Evolutionary conservation across 1,284 basidiomycete genomes (phyloP), one percentile per base, ranked within the genome.

Genomic region (Ustilago nuda): DNA sequence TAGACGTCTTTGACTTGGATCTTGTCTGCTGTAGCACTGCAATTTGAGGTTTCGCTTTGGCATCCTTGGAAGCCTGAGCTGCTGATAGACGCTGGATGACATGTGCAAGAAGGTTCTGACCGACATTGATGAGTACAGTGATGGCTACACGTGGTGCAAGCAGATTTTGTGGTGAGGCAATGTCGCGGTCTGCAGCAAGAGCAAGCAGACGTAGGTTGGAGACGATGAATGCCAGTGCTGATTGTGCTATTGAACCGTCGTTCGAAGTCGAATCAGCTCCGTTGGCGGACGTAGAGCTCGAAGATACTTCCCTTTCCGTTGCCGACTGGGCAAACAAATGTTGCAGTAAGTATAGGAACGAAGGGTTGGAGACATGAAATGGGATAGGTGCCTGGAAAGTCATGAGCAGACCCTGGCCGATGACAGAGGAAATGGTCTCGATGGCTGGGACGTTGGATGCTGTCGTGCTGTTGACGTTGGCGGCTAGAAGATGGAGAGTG

Each of bases 51-150:
- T 66, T 66, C 15, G 32, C 23, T 41, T 48, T 63, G 57, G 33
- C n/a, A 8, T 69, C 56, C 17, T 69, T 69, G 27, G 64, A 54
- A 7, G 53, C 61, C 19, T 69, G 62, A 0, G 59, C 58, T 1
- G 58, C 30, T 1, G 64, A 61, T 2, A 76, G 41, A 1, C 30
- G 52, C 33, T 69, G 66, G 4, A 67, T 63, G 13, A 61, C 52
- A 48, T 72, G 56, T 4, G 62, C 65, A 27, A 76, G 69, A 8
- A 76, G 63, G 17, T 33, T 46, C 41, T 66, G 69, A 12, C 56
- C 74, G 43, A 72, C 45, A 33, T 76, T 76, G 46, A 72, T 64
- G 43, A 76, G 70, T 12, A 76, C 69, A 4, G 74, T 76, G 56
- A 76, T 66, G 11, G 64, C 66, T 19, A 72, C 70, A 23, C 74